Base-by-base conservation (phyloP, 2,329 filamentous ascomycete species). In the Plenodomus tracheiphilus region DNA sequence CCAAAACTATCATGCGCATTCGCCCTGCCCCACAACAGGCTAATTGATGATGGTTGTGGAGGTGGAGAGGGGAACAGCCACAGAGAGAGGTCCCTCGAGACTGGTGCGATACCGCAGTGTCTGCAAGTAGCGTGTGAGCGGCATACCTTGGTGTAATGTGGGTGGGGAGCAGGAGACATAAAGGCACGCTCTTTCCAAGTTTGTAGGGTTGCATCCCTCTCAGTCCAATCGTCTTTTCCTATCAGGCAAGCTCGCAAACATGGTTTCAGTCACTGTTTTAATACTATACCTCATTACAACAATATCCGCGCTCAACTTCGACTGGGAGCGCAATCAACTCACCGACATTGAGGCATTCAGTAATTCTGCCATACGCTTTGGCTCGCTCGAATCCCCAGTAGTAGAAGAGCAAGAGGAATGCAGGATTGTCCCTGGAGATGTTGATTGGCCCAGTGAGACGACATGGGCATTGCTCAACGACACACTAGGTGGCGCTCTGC, bases 301-400 rank as follows among this genome's bases (percentile, higher is more conserved):
- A 16, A 21, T 32, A n/a, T 16, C 39, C 9, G 59, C 57, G 3
- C 8, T 58, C 41, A 61, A 68, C 22, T 66, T 68, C 40, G 49
- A 42, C n/a, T 68, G 49, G 43, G 64, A 66, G 47, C 40, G 46
- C 7, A 46, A 59, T 13, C 62, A 64, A 43, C 54, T 68, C 32
- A 59, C 47, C 10, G 49, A 59, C 37, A 42, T 41, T 40, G 63
- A 67, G 42, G 52, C 52, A 16, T n/a, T 21, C 3, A 25, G 41
- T 21, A 58, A 61, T 32, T 21, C 49, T 10, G 57, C 54, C 5
- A 49, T 62, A 13, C 53, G 46, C 8, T 65, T 64, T 41, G 55
- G 46, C 13, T 40, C 47, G 22, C 22, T 25, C 28, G 13, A 28
- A 10, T 39, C 46, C 20, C 9, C 34, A 19, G 35, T 39, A 5